Evolutionary conservation across 306 rosid species (phyloP), one percentile per base, ranked within the genome.

Genomic region (Psophocarpus tetragonolobus): DNA sequence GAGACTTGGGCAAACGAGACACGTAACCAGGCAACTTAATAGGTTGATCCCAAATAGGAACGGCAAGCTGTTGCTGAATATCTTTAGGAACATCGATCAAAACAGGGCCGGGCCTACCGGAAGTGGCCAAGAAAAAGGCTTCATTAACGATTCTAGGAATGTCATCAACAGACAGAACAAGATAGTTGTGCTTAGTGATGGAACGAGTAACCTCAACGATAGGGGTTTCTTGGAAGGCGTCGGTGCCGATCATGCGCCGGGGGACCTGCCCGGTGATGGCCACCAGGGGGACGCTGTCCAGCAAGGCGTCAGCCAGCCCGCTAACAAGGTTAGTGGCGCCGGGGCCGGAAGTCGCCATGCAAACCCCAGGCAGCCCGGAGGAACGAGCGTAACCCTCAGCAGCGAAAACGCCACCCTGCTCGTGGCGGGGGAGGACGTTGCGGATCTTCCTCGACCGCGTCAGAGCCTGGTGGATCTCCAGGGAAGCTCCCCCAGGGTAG

Each of bases 131-230:
- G 77, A 85, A 94, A 75, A 92, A 90, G 0, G 98, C 97, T 48
- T 94, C 97, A 2, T 32, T 84, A 58, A 94, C 98, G 1, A 92
- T 53, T 69, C 94, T 84, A 81, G 98, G 97, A 33, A 94, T 92
- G 79, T 94, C 98, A 4, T 92, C 93, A 0, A 92, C 87, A 81
- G 92, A 91, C 2, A 94, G 91, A 44, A 94, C 96, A 8, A 92
- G 94, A 64, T 90, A 94, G 69, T 92, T 90, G 50, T 92, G 97
- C 87, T 94, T 92, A 0, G 98, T 92, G 66, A 94, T 92, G 7
- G 97, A 94, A 8, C 98, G 78, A 0, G 98, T 94, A 81, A 94
- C 98, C 91, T 94, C 97, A 4, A 94, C 98, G 15, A 94, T 94
- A 0, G 97, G 96, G 7, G 97, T 94, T 66, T 92, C 94, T 20